Evolutionary conservation across 768 basidiomycete genomes (phyloP), one percentile per base, ranked within the genome.

Genomic region (Termitomyces titanicus): DNA sequence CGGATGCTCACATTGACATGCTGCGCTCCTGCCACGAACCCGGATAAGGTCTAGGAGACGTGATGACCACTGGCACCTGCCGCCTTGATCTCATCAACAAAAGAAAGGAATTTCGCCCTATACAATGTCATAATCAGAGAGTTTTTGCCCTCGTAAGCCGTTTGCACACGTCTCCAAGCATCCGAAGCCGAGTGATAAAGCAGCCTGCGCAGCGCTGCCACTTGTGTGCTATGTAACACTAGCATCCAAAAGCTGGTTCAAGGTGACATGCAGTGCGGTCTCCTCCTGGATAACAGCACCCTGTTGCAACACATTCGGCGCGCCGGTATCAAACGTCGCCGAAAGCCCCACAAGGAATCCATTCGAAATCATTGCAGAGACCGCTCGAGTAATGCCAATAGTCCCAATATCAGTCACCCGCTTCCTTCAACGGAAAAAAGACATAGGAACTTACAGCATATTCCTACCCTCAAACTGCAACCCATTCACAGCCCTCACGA

Each of bases 1-100:
- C 38, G 22, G 15, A 7, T 7, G 61, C 84, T 61, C 61, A 86
- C 86, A 86, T 79, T n/a, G n/a, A n/a, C n/a, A n/a, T n/a, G 53
- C 89, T 73, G 45, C 80, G 74, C 40, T 74, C 65, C 51, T 89
- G 83, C 91, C 91, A 94, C 3, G 68, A 69, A 3, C 53, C 59
- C 0, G 90, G 89, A 71, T 78, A 88, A 0, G 87, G 82, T 39
- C 89, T 72, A 0, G 83, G 67, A 5, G 81, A 80, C 0, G 79
- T 74, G 24, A 94, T 71, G 25, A 94, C 79, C 87, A 38, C 86
- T 85, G 3, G 93, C 79, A 9, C 76, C 73, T 1, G 86, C 85
- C 20, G 69, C 62, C 2, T 77, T 80, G 20, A 92, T 80, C 53
- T 89, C 78, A 3, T 78, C 67, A 0, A 88, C 89, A 12, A 93